Conservation (phyloP, 768 basidiomycete genomes). For the Suillus placidus region DNA sequence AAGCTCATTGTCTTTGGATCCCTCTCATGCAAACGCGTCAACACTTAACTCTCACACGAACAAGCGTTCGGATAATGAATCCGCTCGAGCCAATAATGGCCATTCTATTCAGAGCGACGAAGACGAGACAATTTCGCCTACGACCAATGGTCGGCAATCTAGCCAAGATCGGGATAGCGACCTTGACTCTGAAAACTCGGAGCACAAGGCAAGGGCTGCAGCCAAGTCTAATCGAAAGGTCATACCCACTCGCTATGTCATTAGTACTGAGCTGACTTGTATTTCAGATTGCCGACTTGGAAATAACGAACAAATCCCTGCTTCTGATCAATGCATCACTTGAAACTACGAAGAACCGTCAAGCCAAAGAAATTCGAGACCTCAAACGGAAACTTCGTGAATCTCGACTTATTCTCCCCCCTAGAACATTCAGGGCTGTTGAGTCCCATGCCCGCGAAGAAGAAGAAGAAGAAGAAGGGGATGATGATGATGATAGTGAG, state of each 20-base stretch:
- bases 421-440: conserved; percentile 58
- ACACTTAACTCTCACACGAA: conserved; percentile 48
- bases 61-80: conserved; percentile 29
- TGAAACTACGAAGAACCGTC: conserved; percentile 77
- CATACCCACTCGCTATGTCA: conserved; percentile 14
- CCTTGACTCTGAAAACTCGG: conserved; percentile 35
- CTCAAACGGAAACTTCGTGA: conserved; percentile 82
- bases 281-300: conserved; percentile 83
- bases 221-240: conserved; percentile 92
- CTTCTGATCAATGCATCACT: conserved; percentile 83
- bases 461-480: conserved; percentile 40
- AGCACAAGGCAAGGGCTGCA: conserved; percentile 62
- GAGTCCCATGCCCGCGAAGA: conserved; percentile 49
- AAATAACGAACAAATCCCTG: conserved; percentile 87
- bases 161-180: conserved; percentile 37
- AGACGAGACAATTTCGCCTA: conserved; percentile 27
- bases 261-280: conserved; percentile 8
- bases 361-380: conserved; percentile 85
- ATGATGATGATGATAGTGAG: conserved; percentile 48
- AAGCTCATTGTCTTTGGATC: conserved; percentile 47
- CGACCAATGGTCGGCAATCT: conserved; percentile 17
- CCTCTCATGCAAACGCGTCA: conserved; percentile 41
- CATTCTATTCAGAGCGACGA: conserved; percentile 13
- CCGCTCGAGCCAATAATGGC: conserved; percentile 14
- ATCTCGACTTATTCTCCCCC: conserved; percentile 76